phyloP scores from a whole-genome alignment of 148 eudicot species.

The Camellia japonica region DNA sequence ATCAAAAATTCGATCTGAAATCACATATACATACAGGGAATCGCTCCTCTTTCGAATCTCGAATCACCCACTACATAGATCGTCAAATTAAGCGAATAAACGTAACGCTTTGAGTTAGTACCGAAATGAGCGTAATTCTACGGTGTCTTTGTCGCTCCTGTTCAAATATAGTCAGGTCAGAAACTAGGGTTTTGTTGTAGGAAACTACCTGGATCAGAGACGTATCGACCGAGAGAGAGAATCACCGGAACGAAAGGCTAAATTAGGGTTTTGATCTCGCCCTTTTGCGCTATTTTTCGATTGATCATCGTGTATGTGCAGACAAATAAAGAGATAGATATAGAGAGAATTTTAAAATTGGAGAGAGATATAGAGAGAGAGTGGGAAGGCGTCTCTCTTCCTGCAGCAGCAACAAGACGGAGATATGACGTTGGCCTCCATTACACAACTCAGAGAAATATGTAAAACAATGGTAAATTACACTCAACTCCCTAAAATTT shows the following conservation, averaged over 20 bases:
- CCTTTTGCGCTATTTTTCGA: not conserved
- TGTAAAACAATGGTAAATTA: too few relatives aligned
- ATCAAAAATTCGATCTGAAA: not conserved
- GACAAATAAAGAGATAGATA: not conserved
- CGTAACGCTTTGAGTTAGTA: not conserved
- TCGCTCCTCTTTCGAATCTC: not conserved
- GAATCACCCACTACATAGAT: slow-evolving; percentile 3
- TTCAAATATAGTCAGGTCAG: not conserved
- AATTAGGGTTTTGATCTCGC: slow-evolving; percentile 4
- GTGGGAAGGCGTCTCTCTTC: not conserved
- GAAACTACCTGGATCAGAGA: slow-evolving; percentile 23
- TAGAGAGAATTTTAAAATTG: not conserved
- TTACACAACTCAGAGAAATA: slow-evolving; percentile 16
- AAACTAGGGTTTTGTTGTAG: not conserved
- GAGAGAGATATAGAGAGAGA: not conserved
- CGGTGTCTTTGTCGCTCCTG: not conserved
- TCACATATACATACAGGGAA: not conserved
- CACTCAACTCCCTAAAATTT: too few relatives aligned
- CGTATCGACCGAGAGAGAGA: not conserved
- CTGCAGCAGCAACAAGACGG: not conserved
- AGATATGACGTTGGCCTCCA: not conserved
- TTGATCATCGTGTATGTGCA: not conserved
- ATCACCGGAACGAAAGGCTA: not conserved
- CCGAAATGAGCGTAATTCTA: not conserved
- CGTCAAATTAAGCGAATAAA: not conserved